phyloP scores from a whole-genome alignment of 208 protist genomes.

The Leishmania martiniquensis region DNA sequence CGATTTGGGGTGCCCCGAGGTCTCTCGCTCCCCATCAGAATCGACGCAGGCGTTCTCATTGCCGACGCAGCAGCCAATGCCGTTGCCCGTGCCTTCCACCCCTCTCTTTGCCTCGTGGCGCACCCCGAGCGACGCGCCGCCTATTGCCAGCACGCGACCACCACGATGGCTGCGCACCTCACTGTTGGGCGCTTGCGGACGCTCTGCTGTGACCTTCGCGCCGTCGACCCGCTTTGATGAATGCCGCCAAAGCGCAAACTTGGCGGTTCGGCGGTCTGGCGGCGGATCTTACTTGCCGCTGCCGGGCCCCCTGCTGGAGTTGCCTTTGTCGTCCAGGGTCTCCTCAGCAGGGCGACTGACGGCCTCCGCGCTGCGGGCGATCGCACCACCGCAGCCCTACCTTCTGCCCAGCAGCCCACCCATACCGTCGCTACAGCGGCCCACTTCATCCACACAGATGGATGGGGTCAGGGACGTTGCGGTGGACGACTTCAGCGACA shows the following conservation, averaged over 20 bases:
- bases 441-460: neutral
- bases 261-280: constrained; percentile 8
- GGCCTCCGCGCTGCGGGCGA: neutral
- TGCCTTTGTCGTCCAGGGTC: neutral
- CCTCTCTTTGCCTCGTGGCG: neutral
- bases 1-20: no score
- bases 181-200: neutral
- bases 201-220: constrained; percentile 14
- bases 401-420: neutral
- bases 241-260: constrained; percentile 21
- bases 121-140: neutral
- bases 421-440: neutral
- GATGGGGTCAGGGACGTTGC: neutral
- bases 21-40: neutral
- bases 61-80: neutral
- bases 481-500: constrained; percentile 1
- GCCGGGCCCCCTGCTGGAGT: no score
- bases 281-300: neutral
- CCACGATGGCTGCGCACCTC: neutral
- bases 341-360: neutral
- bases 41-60: neutral
- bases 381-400: neutral
- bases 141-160: neutral
- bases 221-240: constrained; percentile 17
- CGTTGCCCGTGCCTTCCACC: neutral